Percentiles rank a stretch among this genome's conserved stretches.
phyloP scores from a whole-genome alignment of 2,329 filamentous ascomycete species.

The Tolypocladium amazonense region DNA sequence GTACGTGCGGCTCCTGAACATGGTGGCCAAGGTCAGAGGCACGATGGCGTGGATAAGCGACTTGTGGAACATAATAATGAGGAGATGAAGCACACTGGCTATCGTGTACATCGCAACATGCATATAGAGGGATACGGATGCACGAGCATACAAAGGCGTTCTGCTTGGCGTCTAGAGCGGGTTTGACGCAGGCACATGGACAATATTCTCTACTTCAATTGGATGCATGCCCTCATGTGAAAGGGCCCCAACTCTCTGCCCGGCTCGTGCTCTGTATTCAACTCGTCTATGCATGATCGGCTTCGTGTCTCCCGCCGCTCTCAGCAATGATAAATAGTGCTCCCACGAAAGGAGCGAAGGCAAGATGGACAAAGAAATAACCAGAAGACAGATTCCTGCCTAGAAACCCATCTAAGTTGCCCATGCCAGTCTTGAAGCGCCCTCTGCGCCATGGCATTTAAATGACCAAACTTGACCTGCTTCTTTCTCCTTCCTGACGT shows the following conservation, averaged over 20 bases:
- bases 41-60: conserved; percentile 38
- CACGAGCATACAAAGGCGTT: background rate
- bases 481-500: background rate
- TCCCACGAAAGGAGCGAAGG: background rate
- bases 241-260: background rate
- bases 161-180: background rate
- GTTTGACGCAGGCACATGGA: too few species aligned
- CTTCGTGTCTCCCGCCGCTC: background rate
- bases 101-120: background rate
- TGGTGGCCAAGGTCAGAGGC: conserved; percentile 34
- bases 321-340: background rate
- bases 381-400: background rate
- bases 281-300: background rate
- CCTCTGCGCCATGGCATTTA: background rate
- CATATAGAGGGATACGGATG: background rate
- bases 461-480: background rate
- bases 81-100: background rate
- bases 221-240: background rate
- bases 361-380: background rate
- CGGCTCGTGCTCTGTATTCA: background rate
- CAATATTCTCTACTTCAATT: background rate
- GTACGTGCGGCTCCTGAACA: conserved; percentile 43
- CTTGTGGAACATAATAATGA: background rate
- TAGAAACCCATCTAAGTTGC: background rate
- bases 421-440: background rate